phyloP scores from a whole-genome alignment of 768 basidiomycete genomes.

The Termitomyces sp. region DNA sequence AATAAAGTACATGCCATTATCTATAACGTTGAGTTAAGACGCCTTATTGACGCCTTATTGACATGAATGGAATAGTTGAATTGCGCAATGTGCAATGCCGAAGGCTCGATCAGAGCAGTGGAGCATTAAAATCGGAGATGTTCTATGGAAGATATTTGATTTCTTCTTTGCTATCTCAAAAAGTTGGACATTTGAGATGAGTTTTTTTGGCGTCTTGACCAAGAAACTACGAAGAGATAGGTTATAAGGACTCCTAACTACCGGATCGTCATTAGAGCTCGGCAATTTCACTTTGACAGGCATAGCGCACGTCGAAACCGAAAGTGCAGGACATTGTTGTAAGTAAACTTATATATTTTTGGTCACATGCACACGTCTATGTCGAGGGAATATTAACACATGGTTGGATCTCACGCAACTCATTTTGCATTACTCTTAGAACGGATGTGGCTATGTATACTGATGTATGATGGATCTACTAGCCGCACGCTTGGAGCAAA shows the following conservation, averaged over 20 bases:
- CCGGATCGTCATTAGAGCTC: slow-evolving; percentile 9
- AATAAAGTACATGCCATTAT: not conserved
- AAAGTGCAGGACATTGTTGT: slow-evolving; percentile 2
- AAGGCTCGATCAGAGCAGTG: not conserved
- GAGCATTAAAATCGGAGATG: not conserved
- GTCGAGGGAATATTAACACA: slow-evolving; percentile 23
- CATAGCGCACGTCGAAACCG: not conserved
- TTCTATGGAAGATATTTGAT: not conserved
- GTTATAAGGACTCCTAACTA: not conserved
- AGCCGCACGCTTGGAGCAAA: slow-evolving; percentile 16
- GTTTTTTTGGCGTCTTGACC: not conserved
- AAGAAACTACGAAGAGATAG: slow-evolving; percentile 8
- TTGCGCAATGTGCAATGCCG: not conserved
- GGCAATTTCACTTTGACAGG: slow-evolving; percentile 3
- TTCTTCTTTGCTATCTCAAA: slow-evolving; percentile 10
- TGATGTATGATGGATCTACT: slow-evolving; percentile 16
- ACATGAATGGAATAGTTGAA: not conserved
- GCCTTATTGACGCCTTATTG: not conserved
- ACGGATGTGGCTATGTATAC: slow-evolving; percentile 20
- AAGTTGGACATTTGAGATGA: not conserved
- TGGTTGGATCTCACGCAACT: slow-evolving; percentile 27
- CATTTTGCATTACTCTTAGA: slow-evolving; percentile 14
- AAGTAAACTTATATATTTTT: slow-evolving; percentile 9
- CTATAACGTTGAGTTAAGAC: not conserved
- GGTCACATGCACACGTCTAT: slow-evolving; percentile 28